Base-by-base conservation (phyloP, 1,284 basidiomycete genomes). In the Spongiforma sp. region DNA sequence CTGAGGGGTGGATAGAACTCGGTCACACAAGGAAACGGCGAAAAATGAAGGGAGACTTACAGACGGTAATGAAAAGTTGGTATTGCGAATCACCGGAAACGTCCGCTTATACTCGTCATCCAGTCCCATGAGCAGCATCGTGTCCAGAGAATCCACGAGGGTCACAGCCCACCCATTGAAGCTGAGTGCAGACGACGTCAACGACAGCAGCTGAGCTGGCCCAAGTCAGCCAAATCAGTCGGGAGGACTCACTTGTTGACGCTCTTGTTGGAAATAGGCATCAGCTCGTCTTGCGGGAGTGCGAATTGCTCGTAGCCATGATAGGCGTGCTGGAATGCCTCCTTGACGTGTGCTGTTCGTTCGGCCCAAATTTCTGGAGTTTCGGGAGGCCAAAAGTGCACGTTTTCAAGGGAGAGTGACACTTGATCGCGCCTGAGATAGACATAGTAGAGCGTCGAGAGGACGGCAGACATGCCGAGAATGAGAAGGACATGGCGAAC, bases 111-210 rank as follows among this genome's bases (percentile, higher is more conserved):
- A 97, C 73, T 97, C 93, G 21, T 89, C 86, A 30, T 89, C 79
- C 21, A 98, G 82, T 19, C 84, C 90, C 91, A 99, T 93, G 61
- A 98, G 79, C 21, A 94, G 83, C 79, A 98, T 89, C 0, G 96
- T 97, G 74, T 97, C 95, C 43, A 98, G 84, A 3, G 91, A 87
- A 72, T 95, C 93, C 65, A 93, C 84, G 52, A 89, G 83, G 3
- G 91, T 91, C 1, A 96, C 89, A 21, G 93, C 94, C 95, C 95
- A 98, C 14, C 93, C 89, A 73, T 91, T 91, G 74, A 91, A 89
- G 59, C 90, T 91, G 65, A 28, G 12, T 9, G 33, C 4, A 56
- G 10, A 55, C 6, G 58, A 37, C n/a, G 52, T 74, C 37, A 74
- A 56, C 28, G 50, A 53, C 8, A 36, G 34, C 19, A 32, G 9